Evolutionary conservation across 1,139 yeast genomes (phyloP), one percentile per base, ranked within the genome.

Genomic region (Chernovozyma aurita): DNA sequence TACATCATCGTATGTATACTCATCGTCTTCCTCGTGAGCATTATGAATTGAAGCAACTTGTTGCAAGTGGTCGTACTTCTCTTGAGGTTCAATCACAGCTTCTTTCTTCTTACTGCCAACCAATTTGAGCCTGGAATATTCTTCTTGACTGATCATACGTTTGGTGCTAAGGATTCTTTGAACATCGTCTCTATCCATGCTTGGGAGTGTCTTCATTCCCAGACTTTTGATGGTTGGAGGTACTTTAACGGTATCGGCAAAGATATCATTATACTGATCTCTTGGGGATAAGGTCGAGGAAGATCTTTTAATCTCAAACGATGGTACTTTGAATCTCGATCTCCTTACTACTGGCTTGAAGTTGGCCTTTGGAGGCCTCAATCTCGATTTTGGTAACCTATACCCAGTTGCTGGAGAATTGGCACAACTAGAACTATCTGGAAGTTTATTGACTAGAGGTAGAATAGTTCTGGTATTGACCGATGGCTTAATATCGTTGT

Each of bases 141-240:
- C 76, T 28, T 67, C 73, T 38, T 69, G 73, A 14, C 67, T 59
- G 32, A 69, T 59, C 2, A 61, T 63, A 32, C 61, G 52, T 37
- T 66, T 69, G 26, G 73, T 58, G 37, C 61, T 64, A 43, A 63
- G 55, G 11, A 70, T 63, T 39, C 63, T 56, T 42, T 65, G 61
- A 3, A 72, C 66, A 43, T 73, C 76, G 32, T 70, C 70, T 8
- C 70, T 62, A 40, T 73, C 78, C 66, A 68, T 64, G 39, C 75
- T 69, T 38, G 73, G 75, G 37, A 62, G 59, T 1, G 75, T 65
- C 40, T 60, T 63, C 71, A 66, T 62, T 7, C 74, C 72, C 31
- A 55, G 52, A 17, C 68, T 49, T 42, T 54, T 55, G 26, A 69
- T 70, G 5, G 76, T 69, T 12, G 73, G 68, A 7, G 59, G 51